Conservation (phyloP, 257 asterid species). For the Misopates orontium region DNA sequence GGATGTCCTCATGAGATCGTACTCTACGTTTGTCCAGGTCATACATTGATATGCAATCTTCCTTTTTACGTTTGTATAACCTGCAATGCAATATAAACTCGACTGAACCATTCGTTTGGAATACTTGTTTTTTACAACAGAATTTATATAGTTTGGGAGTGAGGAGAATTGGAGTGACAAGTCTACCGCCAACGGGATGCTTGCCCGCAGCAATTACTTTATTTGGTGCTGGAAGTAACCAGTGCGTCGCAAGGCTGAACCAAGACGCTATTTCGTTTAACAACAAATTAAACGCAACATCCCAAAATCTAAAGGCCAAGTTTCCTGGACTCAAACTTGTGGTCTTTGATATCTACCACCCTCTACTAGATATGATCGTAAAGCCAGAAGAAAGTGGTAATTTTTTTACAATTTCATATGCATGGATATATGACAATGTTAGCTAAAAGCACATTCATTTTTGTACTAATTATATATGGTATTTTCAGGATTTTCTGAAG, state of each 20-base stretch:
- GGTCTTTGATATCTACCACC: slow-evolving; percentile 73
- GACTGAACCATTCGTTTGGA: too few species aligned
- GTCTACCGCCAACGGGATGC: slow-evolving; percentile 79
- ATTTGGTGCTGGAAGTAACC: slow-evolving; percentile 63
- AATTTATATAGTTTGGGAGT: slow-evolving; percentile 61
- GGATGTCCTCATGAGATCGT: slow-evolving; percentile 55
- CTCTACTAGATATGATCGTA: slow-evolving; percentile 58
- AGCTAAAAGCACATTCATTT: slow-evolving; percentile 2
- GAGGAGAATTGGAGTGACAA: slow-evolving; percentile 74
- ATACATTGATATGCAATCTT: background rate
- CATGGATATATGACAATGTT: slow-evolving; percentile 10
- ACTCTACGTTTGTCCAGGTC: slow-evolving; percentile 60
- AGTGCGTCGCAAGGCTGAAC: slow-evolving; percentile 65
- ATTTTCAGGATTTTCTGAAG: slow-evolving; percentile 63
- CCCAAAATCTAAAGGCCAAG: slow-evolving; percentile 52
- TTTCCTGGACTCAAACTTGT: slow-evolving; percentile 73
- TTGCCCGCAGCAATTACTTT: slow-evolving; percentile 82
- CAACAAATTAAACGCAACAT: slow-evolving; percentile 57
- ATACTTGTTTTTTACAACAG: slow-evolving; percentile 34
- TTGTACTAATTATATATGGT: slow-evolving; percentile 1
- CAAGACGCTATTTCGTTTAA: slow-evolving; percentile 65
- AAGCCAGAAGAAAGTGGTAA: slow-evolving; percentile 61
- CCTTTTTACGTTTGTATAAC: background rate
- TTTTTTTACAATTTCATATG: slow-evolving; percentile 17
- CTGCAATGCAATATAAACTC: background rate